Base-by-base conservation (phyloP, 768 basidiomycete species). In the Lactarius hengduanensis region DNA sequence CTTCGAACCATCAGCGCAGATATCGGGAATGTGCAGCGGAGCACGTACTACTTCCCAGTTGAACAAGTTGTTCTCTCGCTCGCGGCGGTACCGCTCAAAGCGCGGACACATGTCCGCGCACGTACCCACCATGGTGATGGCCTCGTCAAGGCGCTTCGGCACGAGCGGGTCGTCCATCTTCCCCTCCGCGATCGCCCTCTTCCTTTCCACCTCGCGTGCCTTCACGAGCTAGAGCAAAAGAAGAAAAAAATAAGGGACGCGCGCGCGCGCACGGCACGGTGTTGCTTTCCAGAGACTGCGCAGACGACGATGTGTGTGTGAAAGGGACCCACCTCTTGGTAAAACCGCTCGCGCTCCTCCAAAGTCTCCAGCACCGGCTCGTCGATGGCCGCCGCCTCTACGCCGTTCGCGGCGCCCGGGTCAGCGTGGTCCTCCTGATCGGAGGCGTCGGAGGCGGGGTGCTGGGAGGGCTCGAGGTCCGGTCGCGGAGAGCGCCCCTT, bases 91-190 rank as follows among this genome's bases (percentile, higher is more conserved):
- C 32, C 92, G 83, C 76, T 98, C 96, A 73, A 93, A 97, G 50
- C 90, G 86, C 3, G 96, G 95, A 74, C 96, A 98, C 94, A 98
- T 97, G 67, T 92, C 89, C 79, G 82, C 78, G 73, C 96, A 98
- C 1, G 94, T 96, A 28, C 96, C 96, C 16, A 92, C 85, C 74
- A 98, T 89, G n/a, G 89, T 89, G 63, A 96, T 94, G 20, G 96
- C 95, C 69, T 96, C 89, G 71, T 92, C 92, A 2, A 97, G 82
- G 16, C 89, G 83, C 73, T 90, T 89, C 2, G 90, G 87, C 11
- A 88, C 87, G 50, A 83, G 73, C 0, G 94, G 95, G 73, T 94
- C 93, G 68, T 92, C 90, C 85, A 97, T 94, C 73, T 91, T 88
- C 7, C 94, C 93, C 41, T 89, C 85, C 0, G 86, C 82, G 62